Evolutionary conservation across 176 grass and related monocot species (phyloP), one percentile per base, ranked within the genome.

Genomic region (Neostapfia colusana): DNA sequence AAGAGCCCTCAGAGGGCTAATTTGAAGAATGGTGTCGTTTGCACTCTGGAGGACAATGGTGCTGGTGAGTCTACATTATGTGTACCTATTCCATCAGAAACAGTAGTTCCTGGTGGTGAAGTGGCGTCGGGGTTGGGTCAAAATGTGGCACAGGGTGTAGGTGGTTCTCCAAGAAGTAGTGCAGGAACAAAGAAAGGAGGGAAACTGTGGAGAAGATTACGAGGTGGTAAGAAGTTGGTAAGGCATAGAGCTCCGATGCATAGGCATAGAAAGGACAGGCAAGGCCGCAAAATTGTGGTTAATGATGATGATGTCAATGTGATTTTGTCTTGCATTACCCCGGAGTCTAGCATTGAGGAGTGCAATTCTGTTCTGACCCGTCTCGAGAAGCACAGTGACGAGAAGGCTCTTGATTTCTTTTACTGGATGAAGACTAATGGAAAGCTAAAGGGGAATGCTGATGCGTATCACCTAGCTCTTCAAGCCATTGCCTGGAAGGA

Each of bases 401-500:
- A 73, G 44, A 89, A 80, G 45, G 82, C 81, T 70, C 49, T 98
- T 7, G 55, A 79, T 5, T 98, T 94, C 76, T 93, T 98, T 46
- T 72, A 88, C 23, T 92, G 95, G 91, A 94, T 98, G 95, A 98
- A 69, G 62, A 43, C 28, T 73, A 81, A 92, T 9, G 82, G 84
- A 46, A 98, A 98, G 76, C 75, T 98, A 1, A 81, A 86, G 69
- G 36, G 72, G 55, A 98, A 98, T 37, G 20, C 79, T 6, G 73
- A 82, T 73, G 95, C 91, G 0, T 98, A 98, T 75, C 91, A 89
- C 38, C 75, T 92, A 70, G 95, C 84, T 53, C 88, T 94, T 10
- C 83, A 93, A 79, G 86, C 87, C 16, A 78, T 90, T 45, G 89
- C 91, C 26, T 92, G 95, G 89, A 93, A 87, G 72, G 84, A 98